Conservation (phyloP, 305 asterid species). For the Rubia tinctorum region DNA sequence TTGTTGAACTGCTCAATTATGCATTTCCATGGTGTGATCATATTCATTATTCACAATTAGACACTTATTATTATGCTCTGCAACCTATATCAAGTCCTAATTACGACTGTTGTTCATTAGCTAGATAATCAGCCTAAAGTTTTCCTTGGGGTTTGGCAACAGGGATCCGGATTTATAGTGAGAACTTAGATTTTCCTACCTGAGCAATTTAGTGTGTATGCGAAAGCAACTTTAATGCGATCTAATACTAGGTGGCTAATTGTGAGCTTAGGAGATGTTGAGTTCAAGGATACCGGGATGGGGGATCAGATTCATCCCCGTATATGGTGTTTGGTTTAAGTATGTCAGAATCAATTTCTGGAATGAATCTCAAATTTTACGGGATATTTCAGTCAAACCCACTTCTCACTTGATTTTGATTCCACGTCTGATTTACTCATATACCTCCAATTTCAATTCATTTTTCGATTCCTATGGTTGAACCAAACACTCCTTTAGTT, state of each 20-base stretch:
- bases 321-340: not conserved
- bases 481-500: not conserved
- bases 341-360: not conserved
- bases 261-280: not conserved
- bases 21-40: not conserved
- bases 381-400: not conserved
- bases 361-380: not conserved
- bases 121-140: not conserved
- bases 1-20: not conserved
- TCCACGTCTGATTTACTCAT: not conserved
- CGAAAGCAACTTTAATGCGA: not conserved
- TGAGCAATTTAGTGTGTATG: not conserved
- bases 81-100: not conserved
- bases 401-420: no score
- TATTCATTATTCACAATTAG: not conserved
- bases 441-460: not conserved
- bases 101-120: not conserved
- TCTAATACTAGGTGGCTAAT: not conserved
- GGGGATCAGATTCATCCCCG: not conserved
- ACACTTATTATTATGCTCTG: not conserved
- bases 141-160: not conserved
- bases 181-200: not conserved
- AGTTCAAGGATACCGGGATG: not conserved
- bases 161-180: not conserved
- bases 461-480: not conserved